Percentiles rank a stretch among this genome's conserved stretches.
Evolutionary conservation across 1,139 yeast species (phyloP).

Genomic region (Meyerozyma carpophila): DNA sequence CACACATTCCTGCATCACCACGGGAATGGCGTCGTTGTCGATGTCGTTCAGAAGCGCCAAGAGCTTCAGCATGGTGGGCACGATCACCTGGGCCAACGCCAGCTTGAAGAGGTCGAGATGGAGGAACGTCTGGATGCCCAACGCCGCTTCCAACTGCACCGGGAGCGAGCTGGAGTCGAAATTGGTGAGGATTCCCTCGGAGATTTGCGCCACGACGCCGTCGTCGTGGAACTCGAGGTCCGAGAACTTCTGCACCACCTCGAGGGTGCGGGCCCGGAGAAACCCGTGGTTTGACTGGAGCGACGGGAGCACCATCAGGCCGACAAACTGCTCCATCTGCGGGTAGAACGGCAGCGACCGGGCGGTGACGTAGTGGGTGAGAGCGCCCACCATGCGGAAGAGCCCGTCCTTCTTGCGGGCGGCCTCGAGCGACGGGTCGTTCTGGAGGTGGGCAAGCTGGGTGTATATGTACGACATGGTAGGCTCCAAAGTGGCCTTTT

Average conservation of each 20-base stretch:
- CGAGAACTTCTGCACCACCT: conserved; percentile 67
- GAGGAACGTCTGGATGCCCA: conserved; percentile 79
- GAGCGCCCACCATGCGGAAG: conserved; percentile 69
- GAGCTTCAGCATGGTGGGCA: conserved; percentile 78
- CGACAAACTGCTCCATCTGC: conserved; percentile 69
- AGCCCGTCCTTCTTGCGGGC: conserved; percentile 80
- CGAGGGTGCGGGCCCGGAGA: conserved; percentile 80
- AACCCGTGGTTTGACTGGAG: conserved; percentile 64
- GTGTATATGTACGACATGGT: conserved; percentile 62
- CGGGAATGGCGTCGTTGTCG: conserved; percentile 82
- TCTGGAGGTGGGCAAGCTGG: conserved; percentile 38
- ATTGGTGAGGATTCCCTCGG: conserved; percentile 62
- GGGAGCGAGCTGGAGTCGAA: conserved; percentile 58
- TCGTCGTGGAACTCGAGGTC: conserved; percentile 50
- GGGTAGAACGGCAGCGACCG: conserved; percentile 54
- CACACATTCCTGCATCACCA: conserved; percentile 94
- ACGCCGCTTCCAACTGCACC: conserved; percentile 76
- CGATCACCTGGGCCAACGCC: conserved; percentile 61
- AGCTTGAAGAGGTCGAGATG: conserved; percentile 61
- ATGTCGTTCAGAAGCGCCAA: conserved; percentile 72
- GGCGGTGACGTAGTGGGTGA: conserved; percentile 53
- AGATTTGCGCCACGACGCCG: conserved; percentile 48
- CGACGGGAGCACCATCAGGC: conserved; percentile 64
- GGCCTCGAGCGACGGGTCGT: conserved; percentile 39
- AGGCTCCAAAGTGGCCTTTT: conserved; percentile 54